Base-by-base conservation (phyloP, 768 basidiomycete genomes). In the Amanita muscaria region DNA sequence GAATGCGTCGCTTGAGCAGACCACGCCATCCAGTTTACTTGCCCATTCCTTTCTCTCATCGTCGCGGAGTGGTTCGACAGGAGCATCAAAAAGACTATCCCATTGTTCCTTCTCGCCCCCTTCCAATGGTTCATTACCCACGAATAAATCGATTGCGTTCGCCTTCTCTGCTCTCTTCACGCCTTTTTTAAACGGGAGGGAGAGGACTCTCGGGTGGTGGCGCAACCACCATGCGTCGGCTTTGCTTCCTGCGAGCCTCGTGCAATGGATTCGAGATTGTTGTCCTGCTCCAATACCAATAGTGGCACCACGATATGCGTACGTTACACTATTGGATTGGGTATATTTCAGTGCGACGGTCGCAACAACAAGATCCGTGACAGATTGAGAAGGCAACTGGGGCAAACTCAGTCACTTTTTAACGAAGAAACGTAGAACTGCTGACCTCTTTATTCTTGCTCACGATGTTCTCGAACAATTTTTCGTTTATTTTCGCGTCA, bases 191-290 rank as follows among this genome's bases (percentile, higher is more conserved):
- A 97, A 99, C 2, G 94, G 88, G 18, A 99, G 78, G 3, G 75
- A 71, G 50, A 97, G 83, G 34, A 96, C 94, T 36, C 87, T 83
- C 1, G 93, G 84, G 66, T 98, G 92, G 69, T 98, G 92, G 10
- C 96, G 83, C 44, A 98, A 74, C 94, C 96, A 98, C 96, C 96
- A 99, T 52, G 91, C 75, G 66, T 99, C 96, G n/a, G 94, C 92
- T 66, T 99, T 98, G 41, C 83, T 79, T 3, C 96, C 96, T 2
- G 96, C 96, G 35, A 99, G 82, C 23, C 96, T 88, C 12, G 96
- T 99, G 68, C 96, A 99, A 70, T 99, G 96, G 59, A 99, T 99
- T 31, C 96, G 88, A 4, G 94, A 98, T 61, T 98, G 96, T 59
- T 98, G 96, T 10, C 94, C 96, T 0, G 96, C 96, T 25, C 96